A percentile compares a stretch with the other conserved stretches of the same genome.
These are phyloP conservation scores for Acrasis kona DNA, from an alignment of 78 protist genomes.

Conservation along the genomic window DNA sequence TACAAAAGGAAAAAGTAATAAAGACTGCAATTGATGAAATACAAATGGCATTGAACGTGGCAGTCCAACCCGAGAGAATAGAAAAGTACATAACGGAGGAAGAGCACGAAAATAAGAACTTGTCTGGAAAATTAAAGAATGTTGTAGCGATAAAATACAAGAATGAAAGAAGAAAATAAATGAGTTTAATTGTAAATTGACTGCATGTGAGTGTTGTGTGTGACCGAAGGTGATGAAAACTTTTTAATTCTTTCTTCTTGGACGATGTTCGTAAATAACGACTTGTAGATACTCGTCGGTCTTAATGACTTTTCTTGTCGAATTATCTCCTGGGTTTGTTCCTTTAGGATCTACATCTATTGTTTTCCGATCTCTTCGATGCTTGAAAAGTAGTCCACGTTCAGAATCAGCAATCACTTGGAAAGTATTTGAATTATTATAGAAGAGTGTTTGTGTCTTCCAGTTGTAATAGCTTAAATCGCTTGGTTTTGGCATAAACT, in stretches of 20 bases:
- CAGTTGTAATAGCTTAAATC: constrained; percentile 88
- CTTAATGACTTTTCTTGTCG: constrained; percentile 31
- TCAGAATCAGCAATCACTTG: constrained; percentile 68
- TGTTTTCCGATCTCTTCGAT: constrained; percentile 80
- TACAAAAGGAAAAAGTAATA: not conserved
- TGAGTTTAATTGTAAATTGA: no score
- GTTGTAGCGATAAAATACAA: not conserved
- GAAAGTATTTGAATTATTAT: constrained; percentile 45
- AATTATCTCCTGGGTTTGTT: constrained; percentile 58
- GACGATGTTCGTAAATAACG: constrained; percentile 66
- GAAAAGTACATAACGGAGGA: not conserved
- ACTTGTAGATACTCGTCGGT: constrained; percentile 56
- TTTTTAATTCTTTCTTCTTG: constrained; percentile 45
- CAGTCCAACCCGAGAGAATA: not conserved
- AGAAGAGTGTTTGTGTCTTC: constrained; percentile 61
- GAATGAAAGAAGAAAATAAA: not conserved
- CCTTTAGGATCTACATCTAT: constrained; percentile 67
- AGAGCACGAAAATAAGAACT: not conserved
- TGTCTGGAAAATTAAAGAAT: not conserved
- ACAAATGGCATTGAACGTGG: not conserved
- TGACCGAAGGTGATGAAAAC: not conserved
- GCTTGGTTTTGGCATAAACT: constrained; percentile 66
- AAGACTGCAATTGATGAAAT: not conserved
- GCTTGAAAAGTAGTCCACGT: constrained; percentile 75
- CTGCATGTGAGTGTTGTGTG: no score